Evolutionary conservation across 768 basidiomycete species (phyloP), one percentile per base, ranked within the genome.

Genomic region (Melanogaster broomeanus): DNA sequence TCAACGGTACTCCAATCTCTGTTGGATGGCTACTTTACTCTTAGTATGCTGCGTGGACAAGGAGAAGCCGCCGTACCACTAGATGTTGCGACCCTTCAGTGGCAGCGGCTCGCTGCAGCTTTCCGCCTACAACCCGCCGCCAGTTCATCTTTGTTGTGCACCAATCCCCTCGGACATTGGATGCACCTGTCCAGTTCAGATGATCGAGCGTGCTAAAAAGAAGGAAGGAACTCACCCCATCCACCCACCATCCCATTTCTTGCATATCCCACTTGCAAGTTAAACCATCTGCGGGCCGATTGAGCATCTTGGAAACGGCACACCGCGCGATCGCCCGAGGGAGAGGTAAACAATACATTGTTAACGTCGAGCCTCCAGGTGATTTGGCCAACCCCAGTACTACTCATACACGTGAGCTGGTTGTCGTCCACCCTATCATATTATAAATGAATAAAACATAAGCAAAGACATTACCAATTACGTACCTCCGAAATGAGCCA

Each of bases 221-320:
- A 33, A 19, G 16, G 16, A 24, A 27, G 6, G 10, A 5, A 30
- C 49, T 44, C 16, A 55, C 54, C 28, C 49, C 45, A 48, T 13
- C 21, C 42, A 10, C 37, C 22, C n/a, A 51, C 24, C 6, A 24
- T 18, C 7, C 55, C 55, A 16, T 48, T 33, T 16, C 42, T 42
- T 6, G 55, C 50, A 19, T 39, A 44, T 19, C 24, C 24, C 21
- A 51, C 21, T 15, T 56, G 45, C 11, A 56, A 28, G 6, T 16
- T 19, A 19, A 45, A 56, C 55, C 55, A 56, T 25, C 13, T 39
- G 12, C 33, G 39, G 19, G 55, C 55, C 16, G 19, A 46, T 13
- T 25, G 25, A 7, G 24, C 6, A 12, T 51, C 42, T 3, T 11
- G 21, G 42, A 56, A 51, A 35, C 7, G 30, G 27, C 49, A 56